phyloP scores from a whole-genome alignment of 495 filamentous ascomycete genomes.

The Talaromyces trachyspermus region DNA sequence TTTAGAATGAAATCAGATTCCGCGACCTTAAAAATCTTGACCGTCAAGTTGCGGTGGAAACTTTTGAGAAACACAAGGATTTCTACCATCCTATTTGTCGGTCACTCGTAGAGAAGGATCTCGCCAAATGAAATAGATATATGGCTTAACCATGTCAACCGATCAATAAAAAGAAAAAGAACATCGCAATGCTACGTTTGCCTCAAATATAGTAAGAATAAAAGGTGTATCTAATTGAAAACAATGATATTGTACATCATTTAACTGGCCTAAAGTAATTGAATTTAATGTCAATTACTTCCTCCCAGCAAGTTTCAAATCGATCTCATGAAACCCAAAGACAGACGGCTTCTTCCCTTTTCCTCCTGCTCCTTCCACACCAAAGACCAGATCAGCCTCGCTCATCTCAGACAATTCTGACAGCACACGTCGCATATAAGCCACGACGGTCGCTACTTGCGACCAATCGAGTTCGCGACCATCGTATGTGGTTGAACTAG shows the following conservation, averaged over 20 bases:
- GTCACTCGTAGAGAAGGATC: constrained; percentile 74
- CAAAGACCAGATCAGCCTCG: constrained; percentile 48
- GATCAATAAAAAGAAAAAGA: too few species aligned
- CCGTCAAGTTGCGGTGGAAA: constrained; percentile 63
- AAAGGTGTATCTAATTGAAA: too few species aligned
- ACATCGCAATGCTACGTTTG: too few species aligned
- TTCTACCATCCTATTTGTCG: constrained; percentile 97
- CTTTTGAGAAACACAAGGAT: constrained; percentile 76
- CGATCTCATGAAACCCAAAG: constrained; percentile 28
- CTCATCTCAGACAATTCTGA: constrained; percentile 52
- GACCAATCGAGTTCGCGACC: constrained; percentile 58
- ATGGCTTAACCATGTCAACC: constrained; percentile 2
- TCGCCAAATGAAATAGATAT: constrained; percentile 24
- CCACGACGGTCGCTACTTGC: constrained; percentile 64
- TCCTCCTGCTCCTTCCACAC: constrained; percentile 12
- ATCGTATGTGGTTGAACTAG: constrained; percentile 31
- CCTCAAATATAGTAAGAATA: too few species aligned
- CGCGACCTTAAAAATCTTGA: constrained; percentile 65
- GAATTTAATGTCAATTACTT: too few species aligned
- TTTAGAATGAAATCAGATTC: constrained; percentile 33
- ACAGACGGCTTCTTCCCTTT: constrained; percentile 20
- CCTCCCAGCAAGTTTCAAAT: constrained; percentile 27
- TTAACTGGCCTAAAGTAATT: constrained; percentile 3
- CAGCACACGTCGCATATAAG: constrained; percentile 67
- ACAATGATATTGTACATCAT: constrained; percentile 24